Evolutionary conservation across 2,329 filamentous ascomycete species (phyloP).

Genomic region (Cercospora sojina): DNA sequence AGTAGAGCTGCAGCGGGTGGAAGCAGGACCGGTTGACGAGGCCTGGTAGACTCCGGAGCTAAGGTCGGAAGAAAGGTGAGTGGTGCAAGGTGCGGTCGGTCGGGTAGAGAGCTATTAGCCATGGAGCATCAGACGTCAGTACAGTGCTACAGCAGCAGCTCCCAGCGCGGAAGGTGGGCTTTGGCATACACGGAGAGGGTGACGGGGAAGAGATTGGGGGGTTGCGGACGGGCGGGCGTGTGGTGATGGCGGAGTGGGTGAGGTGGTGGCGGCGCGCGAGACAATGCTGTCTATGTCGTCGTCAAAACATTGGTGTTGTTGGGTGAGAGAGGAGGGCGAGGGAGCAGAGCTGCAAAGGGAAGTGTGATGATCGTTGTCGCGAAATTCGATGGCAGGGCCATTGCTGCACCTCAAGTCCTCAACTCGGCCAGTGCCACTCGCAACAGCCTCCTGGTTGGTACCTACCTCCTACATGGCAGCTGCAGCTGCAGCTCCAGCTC

Average conservation of each 20-base stretch:
- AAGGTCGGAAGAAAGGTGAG: slow-evolving; percentile 8
- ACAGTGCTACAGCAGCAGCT: slow-evolving; percentile 10
- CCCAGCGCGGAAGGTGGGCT: slow-evolving; percentile 13
- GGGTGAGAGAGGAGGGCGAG: neutral
- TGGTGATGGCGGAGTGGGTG: neutral
- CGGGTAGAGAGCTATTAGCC: slow-evolving; percentile 9
- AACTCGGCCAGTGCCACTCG: neutral
- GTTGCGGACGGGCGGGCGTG: slow-evolving; percentile 11
- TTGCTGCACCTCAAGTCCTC: neutral
- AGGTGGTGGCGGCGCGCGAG: slow-evolving; percentile 9
- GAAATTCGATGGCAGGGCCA: slow-evolving; percentile 12
- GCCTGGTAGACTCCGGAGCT: slow-evolving; percentile 14
- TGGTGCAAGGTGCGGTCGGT: slow-evolving; percentile 10
- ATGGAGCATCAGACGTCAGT: slow-evolving; percentile 8
- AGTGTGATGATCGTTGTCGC: neutral
- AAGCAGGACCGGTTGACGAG: slow-evolving; percentile 9
- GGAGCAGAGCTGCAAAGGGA: neutral
- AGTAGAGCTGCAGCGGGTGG: slow-evolving; percentile 7
- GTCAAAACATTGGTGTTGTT: slow-evolving; percentile 16
- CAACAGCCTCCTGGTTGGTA: neutral
- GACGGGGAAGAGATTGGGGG: slow-evolving; percentile 5
- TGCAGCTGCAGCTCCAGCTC: neutral
- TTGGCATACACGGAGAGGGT: slow-evolving; percentile 14
- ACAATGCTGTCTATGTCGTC: slow-evolving; percentile 21
- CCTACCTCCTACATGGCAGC: slow-evolving; percentile 1